A percentile compares a stretch with the other conserved stretches of the same genome.
phyloP scores from a whole-genome alignment of 352 stramenopile species.

The Globisporangium perplexum region DNA sequence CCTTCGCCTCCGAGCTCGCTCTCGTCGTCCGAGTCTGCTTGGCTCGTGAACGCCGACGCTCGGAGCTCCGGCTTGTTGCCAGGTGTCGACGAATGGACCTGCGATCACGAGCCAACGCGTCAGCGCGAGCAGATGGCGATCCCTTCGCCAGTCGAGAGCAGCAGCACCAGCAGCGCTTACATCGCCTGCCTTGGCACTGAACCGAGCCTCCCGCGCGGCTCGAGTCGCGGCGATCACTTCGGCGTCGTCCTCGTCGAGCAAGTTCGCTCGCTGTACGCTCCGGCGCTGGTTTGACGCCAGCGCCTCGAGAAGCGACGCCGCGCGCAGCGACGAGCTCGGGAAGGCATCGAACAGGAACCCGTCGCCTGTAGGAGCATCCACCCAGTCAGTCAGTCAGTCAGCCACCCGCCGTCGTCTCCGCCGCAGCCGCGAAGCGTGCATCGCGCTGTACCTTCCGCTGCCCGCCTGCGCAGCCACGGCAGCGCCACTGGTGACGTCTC shows the following conservation, averaged over 20 bases:
- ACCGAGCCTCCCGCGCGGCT: not conserved
- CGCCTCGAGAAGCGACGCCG: slow-evolving; percentile 36
- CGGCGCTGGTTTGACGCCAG: slow-evolving; percentile 14
- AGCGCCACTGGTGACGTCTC: slow-evolving; percentile 29
- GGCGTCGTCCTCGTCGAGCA: slow-evolving; percentile 11
- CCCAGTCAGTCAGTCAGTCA: too few relatives aligned
- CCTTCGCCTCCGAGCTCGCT: not conserved
- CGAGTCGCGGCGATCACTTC: not conserved
- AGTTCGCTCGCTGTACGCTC: not conserved
- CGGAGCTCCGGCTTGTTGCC: not conserved
- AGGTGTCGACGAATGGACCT: not conserved
- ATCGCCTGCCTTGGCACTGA: not conserved
- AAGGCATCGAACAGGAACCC: slow-evolving; percentile 31
- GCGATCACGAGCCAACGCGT: too few relatives aligned
- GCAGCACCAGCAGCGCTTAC: too few relatives aligned
- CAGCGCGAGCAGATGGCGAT: too few relatives aligned
- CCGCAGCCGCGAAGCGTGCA: too few relatives aligned
- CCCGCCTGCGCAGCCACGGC: slow-evolving; percentile 21
- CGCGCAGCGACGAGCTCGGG: slow-evolving; percentile 18
- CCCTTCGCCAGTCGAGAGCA: too few relatives aligned
- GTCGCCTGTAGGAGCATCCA: not conserved
- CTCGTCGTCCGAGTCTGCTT: slow-evolving; percentile 7
- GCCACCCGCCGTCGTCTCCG: not conserved
- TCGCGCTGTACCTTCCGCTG: not conserved
- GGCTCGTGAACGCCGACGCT: not conserved